A percentile compares a stretch with the other conserved stretches of the same genome.
Conservation (phyloP, 305 asterid species). For the Fraxinus dipetala region DNA sequence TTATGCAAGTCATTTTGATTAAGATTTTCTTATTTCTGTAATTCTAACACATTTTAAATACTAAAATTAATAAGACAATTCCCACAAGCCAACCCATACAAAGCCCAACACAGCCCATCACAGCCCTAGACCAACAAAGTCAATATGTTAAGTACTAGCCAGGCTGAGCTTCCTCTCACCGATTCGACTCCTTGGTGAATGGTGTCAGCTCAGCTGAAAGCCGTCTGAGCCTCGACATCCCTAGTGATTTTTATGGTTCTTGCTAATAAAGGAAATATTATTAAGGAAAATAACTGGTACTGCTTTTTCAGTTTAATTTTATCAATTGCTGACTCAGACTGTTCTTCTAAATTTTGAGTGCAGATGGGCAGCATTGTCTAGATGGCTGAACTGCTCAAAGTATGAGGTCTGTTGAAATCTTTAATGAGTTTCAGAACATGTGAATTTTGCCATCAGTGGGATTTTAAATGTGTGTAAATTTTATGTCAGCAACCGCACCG, state of each 20-base stretch:
- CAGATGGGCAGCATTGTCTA: constrained; percentile 80
- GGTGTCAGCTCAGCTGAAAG: neutral
- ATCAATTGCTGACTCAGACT: constrained; percentile 14
- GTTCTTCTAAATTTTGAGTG: constrained; percentile 22
- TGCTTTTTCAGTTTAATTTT: neutral
- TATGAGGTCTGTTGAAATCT: constrained; percentile 64
- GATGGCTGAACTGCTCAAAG: constrained; percentile 82
- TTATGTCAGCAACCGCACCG: neutral
- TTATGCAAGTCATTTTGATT: neutral
- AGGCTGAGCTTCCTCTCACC: neutral
- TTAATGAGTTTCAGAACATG: neutral
- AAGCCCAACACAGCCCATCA: neutral
- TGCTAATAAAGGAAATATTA: neutral
- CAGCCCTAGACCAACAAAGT: neutral
- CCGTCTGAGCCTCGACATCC: too few relatives aligned
- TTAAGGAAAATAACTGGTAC: neutral
- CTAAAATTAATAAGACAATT: neutral
- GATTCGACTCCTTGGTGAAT: neutral
- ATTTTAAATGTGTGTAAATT: neutral
- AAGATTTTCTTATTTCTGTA: neutral
- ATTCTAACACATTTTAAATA: neutral
- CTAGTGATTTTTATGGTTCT: constrained; percentile 4
- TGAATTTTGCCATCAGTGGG: neutral
- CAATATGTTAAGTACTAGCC: neutral
- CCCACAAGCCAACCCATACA: neutral